A percentile compares a stretch with the other conserved stretches of the same genome.
These are phyloP conservation scores for Paracorniculantispora psalliotae DNA, from an alignment of 2,329 filamentous ascomycete genomes.

Conservation along the genomic window DNA sequence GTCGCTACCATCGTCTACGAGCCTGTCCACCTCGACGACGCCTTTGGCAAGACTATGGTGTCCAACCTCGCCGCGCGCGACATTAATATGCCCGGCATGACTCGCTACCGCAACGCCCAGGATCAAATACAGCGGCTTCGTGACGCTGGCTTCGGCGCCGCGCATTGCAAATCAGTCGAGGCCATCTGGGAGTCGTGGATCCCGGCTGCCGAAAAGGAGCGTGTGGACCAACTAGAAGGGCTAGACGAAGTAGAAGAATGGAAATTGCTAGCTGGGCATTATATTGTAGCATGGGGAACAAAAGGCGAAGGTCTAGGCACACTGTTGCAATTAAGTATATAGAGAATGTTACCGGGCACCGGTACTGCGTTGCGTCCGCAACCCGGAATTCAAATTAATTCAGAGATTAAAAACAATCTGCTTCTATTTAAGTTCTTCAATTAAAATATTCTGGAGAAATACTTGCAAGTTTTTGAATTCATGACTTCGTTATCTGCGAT, in stretches of 20 bases:
- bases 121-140: conserved; percentile 65
- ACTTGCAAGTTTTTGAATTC: too few relatives aligned
- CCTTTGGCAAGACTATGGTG: conserved; percentile 90
- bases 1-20: conserved; percentile 75
- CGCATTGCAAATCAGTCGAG: conserved; percentile 41
- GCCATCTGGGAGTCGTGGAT: conserved; percentile 77
- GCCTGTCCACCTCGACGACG: conserved; percentile 74
- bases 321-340: background rate
- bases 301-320: conserved; percentile 43
- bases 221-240: conserved; percentile 76
- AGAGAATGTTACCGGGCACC: too few relatives aligned
- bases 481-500: background rate
- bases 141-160: conserved; percentile 57
- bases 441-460: too few relatives aligned
- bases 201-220: conserved; percentile 62
- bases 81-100: conserved; percentile 79
- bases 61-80: conserved; percentile 77
- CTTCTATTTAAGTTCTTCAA: background rate
- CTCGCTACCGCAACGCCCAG: conserved; percentile 61
- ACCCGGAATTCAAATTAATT: too few relatives aligned
- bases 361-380: too few relatives aligned
- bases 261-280: conserved; percentile 80
- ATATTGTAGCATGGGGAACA: conserved; percentile 87
- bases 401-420: too few relatives aligned
- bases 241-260: conserved; percentile 96